A percentile compares a stretch with the other conserved stretches of the same genome.
These are phyloP conservation scores for Yamadazyma atmosphaerica DNA, from an alignment of 1,139 yeast species.

Conservation along the genomic window DNA sequence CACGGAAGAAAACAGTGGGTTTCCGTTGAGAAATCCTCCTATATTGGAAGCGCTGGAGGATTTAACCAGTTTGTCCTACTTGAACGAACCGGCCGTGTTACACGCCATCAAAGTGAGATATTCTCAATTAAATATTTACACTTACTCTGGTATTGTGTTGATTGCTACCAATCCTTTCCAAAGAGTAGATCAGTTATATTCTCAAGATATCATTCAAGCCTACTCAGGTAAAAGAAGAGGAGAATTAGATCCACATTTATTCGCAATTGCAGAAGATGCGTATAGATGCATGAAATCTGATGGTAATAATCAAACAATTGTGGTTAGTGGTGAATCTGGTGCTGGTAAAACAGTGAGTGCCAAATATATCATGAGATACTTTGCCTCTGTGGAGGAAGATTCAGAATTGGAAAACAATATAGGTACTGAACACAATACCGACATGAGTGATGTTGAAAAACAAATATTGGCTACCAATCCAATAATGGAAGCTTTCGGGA, in stretches of 20 bases:
- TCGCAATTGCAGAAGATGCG: constrained; percentile 99
- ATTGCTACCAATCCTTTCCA: constrained; percentile 97
- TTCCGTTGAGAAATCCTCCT: constrained; percentile 89
- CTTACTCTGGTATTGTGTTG: constrained; percentile 94
- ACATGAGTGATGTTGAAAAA: constrained; percentile 89
- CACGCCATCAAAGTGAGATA: constrained; percentile 92
- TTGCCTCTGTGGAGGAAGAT: constrained; percentile 87
- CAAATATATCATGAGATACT: constrained; percentile 94
- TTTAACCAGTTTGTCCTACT: constrained; percentile 84
- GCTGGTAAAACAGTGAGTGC: constrained; percentile 99
- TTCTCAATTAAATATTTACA: constrained; percentile 84
- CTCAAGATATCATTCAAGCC: constrained; percentile 89
- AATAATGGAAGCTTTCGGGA: constrained; percentile 98
- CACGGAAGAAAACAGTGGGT: constrained; percentile 50
- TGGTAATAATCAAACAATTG: constrained; percentile 86
- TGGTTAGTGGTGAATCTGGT: constrained; percentile 97
- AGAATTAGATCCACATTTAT: constrained; percentile 93
- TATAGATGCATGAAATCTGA: constrained; percentile 91
- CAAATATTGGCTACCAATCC: constrained; percentile 97
- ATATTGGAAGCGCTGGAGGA: constrained; percentile 93
- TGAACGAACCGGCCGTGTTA: constrained; percentile 94
- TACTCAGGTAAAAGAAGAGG: constrained; percentile 93
- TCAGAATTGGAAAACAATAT: constrained; percentile 35
- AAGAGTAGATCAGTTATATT: constrained; percentile 84
- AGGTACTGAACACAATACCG: constrained; percentile 53